Evolutionary conservation across 495 filamentous ascomycete genomes (phyloP), one percentile per base, ranked within the genome.

Genomic region (Neurospora sp.): DNA sequence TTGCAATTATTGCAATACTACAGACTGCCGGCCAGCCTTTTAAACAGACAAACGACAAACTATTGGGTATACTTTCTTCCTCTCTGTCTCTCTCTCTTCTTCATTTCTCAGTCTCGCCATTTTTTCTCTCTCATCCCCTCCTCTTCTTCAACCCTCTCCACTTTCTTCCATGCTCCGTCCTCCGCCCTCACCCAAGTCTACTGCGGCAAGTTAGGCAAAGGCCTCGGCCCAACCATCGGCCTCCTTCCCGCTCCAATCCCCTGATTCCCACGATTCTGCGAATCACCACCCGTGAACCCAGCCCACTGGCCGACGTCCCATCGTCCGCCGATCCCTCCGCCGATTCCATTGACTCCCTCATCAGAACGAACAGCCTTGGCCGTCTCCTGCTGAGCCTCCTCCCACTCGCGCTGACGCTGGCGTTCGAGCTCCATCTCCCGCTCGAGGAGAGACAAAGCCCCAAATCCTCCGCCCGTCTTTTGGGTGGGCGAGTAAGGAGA

Each of bases 341-440:
- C 88, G 38, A 87, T 86, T 7, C 89, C 77, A 74, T 87, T 80
- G 76, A 90, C 77, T 73, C 85, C 78, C 73, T 84, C 76, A 74
- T 86, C 75, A 22, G 85, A 85, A 12, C 84, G 82, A 1, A 85
- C 85, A 7, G 88, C 89, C 61, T 85, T 85, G 69, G 87, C 84
- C 2, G 89, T 91, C 74, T 90, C 90, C 72, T 91, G 87, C 82
- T 98, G 96, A n/a, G 88, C 87, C 71, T 95, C 92, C 77, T 98
- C 96, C 96, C 96, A 99, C 76, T 99, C 96, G 70, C 88, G 86
- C 83, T 99, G 96, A 45, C 95, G 87, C 80, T 97, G 92, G 12
- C 96, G 88, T 82, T 99, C 96, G 75, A 92, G 88, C 81, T 99
- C 96, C 93, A 98, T 97, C 80, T 99, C 96, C 27, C 94, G 90